Percentiles rank a stretch among this genome's conserved stretches.
Conservation (phyloP, 169 alveolate species). For the Eimeria falciformis region DNA sequence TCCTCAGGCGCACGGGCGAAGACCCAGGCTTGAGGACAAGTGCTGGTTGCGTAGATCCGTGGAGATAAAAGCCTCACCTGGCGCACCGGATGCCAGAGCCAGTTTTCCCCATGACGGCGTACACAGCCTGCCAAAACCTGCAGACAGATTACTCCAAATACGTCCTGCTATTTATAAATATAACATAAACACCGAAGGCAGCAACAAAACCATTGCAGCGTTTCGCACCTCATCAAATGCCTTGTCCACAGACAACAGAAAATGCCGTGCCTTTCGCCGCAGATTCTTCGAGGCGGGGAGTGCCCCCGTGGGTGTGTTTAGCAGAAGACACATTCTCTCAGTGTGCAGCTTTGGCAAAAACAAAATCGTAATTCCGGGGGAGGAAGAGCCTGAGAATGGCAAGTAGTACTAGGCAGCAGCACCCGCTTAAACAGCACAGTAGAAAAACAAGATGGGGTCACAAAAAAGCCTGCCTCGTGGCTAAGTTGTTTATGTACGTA, state of each 20-base stretch:
- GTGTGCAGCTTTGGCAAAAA: constrained; percentile 71
- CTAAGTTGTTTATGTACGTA: not conserved
- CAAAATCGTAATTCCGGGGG: not conserved
- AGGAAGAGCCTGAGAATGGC: not conserved
- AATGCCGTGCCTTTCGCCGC: constrained; percentile 58
- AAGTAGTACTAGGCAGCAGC: too few relatives aligned
- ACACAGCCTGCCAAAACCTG: constrained; percentile 75
- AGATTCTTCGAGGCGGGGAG: constrained; percentile 48
- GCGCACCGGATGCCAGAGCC: constrained; percentile 70
- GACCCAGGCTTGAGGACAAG: too few relatives aligned
- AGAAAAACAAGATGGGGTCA: not conserved
- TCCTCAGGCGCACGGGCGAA: too few relatives aligned
- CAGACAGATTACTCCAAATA: not conserved
- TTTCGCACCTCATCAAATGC: constrained; percentile 64
- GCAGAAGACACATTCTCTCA: constrained; percentile 69
- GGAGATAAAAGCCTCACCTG: constrained; percentile 43
- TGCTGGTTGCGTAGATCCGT: too few relatives aligned
- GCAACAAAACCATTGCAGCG: not conserved
- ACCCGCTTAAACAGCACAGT: too few relatives aligned
- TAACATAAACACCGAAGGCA: not conserved
- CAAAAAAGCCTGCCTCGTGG: too few relatives aligned
- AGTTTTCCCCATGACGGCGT: constrained; percentile 74
- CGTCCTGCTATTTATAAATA: not conserved
- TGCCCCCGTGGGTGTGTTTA: not conserved
- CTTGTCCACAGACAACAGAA: constrained; percentile 62